phyloP scores from a whole-genome alignment of 1,139 yeast species.

The Blastobotrys serpentis region DNA sequence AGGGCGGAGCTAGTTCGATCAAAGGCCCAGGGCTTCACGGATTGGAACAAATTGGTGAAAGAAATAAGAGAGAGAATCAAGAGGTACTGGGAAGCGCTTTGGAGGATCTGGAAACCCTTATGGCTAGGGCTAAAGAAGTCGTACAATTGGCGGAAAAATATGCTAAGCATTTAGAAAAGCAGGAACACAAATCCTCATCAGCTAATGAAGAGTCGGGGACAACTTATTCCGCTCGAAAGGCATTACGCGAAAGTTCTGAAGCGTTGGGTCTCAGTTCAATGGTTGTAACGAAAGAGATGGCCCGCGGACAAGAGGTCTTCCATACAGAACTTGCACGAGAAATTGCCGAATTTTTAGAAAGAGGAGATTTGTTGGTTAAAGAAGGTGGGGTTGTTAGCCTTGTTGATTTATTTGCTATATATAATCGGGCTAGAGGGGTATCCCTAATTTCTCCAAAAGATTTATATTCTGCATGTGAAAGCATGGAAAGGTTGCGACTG shows the following conservation, averaged over 20 bases:
- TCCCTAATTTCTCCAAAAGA: constrained; percentile 61
- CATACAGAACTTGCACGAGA: constrained; percentile 56
- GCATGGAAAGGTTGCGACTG: constrained; percentile 48
- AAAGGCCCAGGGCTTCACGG: constrained; percentile 62
- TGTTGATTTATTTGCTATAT: constrained; percentile 58
- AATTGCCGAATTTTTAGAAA: constrained; percentile 52
- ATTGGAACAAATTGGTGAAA: constrained; percentile 59
- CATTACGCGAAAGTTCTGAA: constrained; percentile 34
- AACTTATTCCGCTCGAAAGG: constrained; percentile 29
- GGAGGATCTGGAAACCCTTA: constrained; percentile 72
- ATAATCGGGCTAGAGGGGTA: constrained; percentile 60
- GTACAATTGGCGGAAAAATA: constrained; percentile 56
- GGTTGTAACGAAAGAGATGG: constrained; percentile 40
- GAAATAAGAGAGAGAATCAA: constrained; percentile 60
- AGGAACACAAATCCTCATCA: constrained; percentile 19
- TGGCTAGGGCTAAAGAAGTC: constrained; percentile 76
- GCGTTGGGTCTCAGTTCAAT: constrained; percentile 38
- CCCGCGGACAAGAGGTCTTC: constrained; percentile 42
- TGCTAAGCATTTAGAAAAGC: constrained; percentile 36
- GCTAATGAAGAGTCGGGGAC: constrained; percentile 1
- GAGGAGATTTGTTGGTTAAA: constrained; percentile 41
- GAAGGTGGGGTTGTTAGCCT: constrained; percentile 60
- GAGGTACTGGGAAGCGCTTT: constrained; percentile 64
- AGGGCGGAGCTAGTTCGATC: not conserved
- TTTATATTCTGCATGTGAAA: constrained; percentile 50